Evolutionary conservation across 148 eudicot genomes (phyloP).

Genomic region (Dysphania ambrosioides): DNA sequence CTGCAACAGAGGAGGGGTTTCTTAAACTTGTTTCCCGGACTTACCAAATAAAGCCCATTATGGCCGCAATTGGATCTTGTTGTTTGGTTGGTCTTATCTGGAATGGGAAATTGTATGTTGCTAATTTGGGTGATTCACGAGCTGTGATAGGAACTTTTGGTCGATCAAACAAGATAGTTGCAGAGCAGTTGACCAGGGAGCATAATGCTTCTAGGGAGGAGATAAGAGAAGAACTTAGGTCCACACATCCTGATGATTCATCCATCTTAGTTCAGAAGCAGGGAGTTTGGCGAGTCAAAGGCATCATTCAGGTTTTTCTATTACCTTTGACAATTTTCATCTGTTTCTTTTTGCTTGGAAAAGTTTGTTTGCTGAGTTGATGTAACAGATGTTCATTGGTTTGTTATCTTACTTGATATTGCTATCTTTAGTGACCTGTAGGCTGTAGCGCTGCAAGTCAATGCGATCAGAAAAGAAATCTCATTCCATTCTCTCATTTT

Average conservation of each 20-base stretch:
- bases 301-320: conserved; percentile 67
- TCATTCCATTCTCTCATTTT: neutral
- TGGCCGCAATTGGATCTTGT: conserved; percentile 67
- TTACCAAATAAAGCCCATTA: conserved; percentile 38
- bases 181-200: conserved; percentile 60
- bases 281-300: conserved; percentile 77
- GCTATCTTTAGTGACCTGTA: no score
- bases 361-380: neutral
- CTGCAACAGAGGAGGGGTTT: conserved; percentile 69
- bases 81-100: conserved; percentile 70
- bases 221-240: conserved; percentile 51
- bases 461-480: neutral
- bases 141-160: conserved; percentile 51
- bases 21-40: neutral
- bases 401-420: no score
- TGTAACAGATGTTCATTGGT: neutral
- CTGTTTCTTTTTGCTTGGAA: neutral
- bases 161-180: conserved; percentile 40
- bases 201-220: conserved; percentile 65
- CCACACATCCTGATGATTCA: conserved; percentile 59
- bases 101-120: conserved; percentile 55
- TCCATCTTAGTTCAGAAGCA: conserved; percentile 48
- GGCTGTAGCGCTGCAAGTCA: neutral
- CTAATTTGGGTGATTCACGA: conserved; percentile 82
- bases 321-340: neutral